A percentile compares a stretch with the other conserved stretches of the same genome.
phyloP scores from a whole-genome alignment of 345 rosid species.

The Garcia nutans region DNA sequence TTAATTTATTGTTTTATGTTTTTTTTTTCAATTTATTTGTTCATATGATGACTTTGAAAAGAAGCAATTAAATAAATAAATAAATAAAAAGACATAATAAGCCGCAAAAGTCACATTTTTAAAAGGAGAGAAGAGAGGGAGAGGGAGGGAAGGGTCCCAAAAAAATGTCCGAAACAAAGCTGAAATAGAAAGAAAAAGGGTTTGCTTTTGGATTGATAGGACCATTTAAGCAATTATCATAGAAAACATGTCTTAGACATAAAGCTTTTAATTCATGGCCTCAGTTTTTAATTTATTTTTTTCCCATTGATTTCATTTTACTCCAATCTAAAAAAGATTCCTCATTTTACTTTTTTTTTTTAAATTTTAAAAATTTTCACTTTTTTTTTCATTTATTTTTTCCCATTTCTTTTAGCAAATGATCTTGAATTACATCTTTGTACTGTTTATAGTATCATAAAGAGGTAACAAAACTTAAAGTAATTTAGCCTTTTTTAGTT shows the following conservation, averaged over 20 bases:
- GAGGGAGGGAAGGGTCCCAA: slow-evolving; percentile 16
- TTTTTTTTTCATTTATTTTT: neutral
- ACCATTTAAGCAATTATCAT: slow-evolving; percentile 21
- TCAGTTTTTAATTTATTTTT: no score
- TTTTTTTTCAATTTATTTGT: neutral
- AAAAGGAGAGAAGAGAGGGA: slow-evolving; percentile 21
- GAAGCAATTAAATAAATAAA: slow-evolving; percentile 9
- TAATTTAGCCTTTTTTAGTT: neutral
- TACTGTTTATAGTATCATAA: slow-evolving; percentile 5
- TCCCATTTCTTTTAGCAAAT: slow-evolving; percentile 12
- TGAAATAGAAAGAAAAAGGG: slow-evolving; percentile 28
- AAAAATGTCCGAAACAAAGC: slow-evolving; percentile 28
- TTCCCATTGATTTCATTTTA: neutral
- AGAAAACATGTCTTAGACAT: slow-evolving; percentile 31
- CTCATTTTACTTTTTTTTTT: neutral
- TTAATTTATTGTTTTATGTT: no score
- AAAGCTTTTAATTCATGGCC: neutral
- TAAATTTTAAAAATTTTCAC: neutral
- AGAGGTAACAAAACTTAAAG: slow-evolving; percentile 12
- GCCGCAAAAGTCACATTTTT: slow-evolving; percentile 30
- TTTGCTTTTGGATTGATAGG: slow-evolving; percentile 37
- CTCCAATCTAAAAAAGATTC: slow-evolving; percentile 17
- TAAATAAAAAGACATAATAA: neutral
- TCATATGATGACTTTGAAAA: slow-evolving; percentile 25
- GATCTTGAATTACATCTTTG: slow-evolving; percentile 6